Percentiles rank a stretch among this genome's conserved stretches.
These are phyloP conservation scores for Helianthus tuberosus DNA, from an alignment of 129 eudicot genomes.

Conservation along the genomic window DNA sequence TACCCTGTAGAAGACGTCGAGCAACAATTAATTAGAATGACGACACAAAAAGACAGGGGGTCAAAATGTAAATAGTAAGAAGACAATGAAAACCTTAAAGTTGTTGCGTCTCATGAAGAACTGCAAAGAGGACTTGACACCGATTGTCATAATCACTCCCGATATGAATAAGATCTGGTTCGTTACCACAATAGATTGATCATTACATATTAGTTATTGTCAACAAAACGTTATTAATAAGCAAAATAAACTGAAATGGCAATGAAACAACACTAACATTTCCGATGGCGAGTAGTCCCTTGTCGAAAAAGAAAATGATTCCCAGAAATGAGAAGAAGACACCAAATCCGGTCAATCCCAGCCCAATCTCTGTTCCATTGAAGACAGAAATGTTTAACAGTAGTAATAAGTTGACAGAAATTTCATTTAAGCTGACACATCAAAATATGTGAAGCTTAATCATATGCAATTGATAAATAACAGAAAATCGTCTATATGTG, in stretches of 20 bases:
- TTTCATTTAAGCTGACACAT: neutral
- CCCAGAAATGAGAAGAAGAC: slow-evolving; percentile 85
- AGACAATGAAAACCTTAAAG: slow-evolving; percentile 37
- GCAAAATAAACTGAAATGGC: neutral
- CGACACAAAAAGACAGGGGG: neutral
- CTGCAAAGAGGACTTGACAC: slow-evolving; percentile 55
- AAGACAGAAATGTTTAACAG: slow-evolving; percentile 8
- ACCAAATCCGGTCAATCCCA: slow-evolving; percentile 87
- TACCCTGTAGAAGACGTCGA: slow-evolving; percentile 46
- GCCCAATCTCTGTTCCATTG: slow-evolving; percentile 70
- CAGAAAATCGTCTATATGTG: too few relatives aligned
- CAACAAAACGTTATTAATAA: neutral
- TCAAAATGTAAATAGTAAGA: slow-evolving; percentile 5
- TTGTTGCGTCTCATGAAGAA: slow-evolving; percentile 57
- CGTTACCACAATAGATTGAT: slow-evolving; percentile 27
- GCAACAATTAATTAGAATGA: neutral
- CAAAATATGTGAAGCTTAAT: slow-evolving; percentile 15
- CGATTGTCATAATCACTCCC: slow-evolving; percentile 63
- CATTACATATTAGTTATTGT: slow-evolving; percentile 17
- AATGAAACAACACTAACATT: slow-evolving; percentile 48
- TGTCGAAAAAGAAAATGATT: slow-evolving; percentile 76
- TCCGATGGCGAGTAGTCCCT: slow-evolving; percentile 83
- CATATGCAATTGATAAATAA: neutral
- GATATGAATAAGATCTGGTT: slow-evolving; percentile 61
- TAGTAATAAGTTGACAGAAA: neutral